Base-by-base conservation (phyloP, 805 yeast genomes). In the Wickerhamomyces rabaulensis region DNA sequence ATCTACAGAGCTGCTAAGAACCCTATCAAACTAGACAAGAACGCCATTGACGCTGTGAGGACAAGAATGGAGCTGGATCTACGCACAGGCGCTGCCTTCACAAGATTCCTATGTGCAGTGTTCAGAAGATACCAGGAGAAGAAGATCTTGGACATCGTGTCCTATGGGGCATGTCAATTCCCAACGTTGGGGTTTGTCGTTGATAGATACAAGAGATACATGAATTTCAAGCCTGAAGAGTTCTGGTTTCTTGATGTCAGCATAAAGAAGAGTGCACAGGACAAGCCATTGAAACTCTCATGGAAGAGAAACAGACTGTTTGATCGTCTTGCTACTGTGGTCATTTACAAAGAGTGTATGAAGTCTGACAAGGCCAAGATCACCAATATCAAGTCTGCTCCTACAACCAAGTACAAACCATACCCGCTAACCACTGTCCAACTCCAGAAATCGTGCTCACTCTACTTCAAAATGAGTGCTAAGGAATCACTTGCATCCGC, bases 131-230 rank as follows among this genome's bases (percentile, higher is more conserved):
- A 62, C 52, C 44, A 53, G 21, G 48, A 48, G 9, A 42, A 25
- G 31, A 52, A 53, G 42, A 40, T 48, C 4, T 41, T 53, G 12
- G 41, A 51, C n/a, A 46, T 50, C 3, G 68, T 71, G 6, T 89
- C 96, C 1, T 94, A 91, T 63, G 99, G 99, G 2, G 68, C 86
- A 3, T 94, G 99, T 61, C 99, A 94, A 62, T 94, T 94, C 57
- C 99, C 99, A 2, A 92, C 99, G 0, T 70, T 94, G 43, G 98
- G 99, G 3, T 94, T 94, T 66, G 91, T 94, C 0, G 98, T 94
- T 10, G 99, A 94, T 58, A 71, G 99, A 48, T 90, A 82, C 61
- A 80, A 82, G 47, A 72, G 96, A 47, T 85, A 86, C 29, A 76
- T 79, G 56, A 70, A 71, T 51, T 94, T 92, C 64, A 67, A 73